Conservation (phyloP, 768 basidiomycete species). For the Russula lepida region DNA sequence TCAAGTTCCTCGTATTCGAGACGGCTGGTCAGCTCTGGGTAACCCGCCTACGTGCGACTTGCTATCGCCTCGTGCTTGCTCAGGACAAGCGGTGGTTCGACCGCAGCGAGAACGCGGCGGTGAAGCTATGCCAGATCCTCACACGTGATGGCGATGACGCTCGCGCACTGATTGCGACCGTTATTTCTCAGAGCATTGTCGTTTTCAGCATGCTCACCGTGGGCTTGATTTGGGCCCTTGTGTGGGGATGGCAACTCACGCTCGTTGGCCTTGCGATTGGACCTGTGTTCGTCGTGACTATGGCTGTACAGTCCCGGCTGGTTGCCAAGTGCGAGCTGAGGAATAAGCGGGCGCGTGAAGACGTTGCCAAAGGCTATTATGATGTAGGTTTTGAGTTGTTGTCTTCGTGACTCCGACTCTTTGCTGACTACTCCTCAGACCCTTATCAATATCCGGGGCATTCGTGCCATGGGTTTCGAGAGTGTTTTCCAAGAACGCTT, state of each 20-base stretch:
- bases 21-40: slow-evolving; percentile 68
- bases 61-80: slow-evolving; percentile 50
- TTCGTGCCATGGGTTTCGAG: slow-evolving; percentile 83
- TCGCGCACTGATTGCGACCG: slow-evolving; percentile 60
- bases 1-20: slow-evolving; percentile 80
- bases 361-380: slow-evolving; percentile 76
- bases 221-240: slow-evolving; percentile 85
- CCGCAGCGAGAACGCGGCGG: slow-evolving; percentile 46
- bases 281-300: slow-evolving; percentile 70
- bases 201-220: slow-evolving; percentile 74
- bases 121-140: slow-evolving; percentile 60
- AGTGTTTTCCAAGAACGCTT: slow-evolving; percentile 62
- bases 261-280: slow-evolving; percentile 82
- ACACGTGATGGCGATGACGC: slow-evolving; percentile 91
- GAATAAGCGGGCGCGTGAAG: slow-evolving; percentile 84
- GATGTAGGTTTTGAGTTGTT: slow-evolving; percentile 45
- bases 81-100: slow-evolving; percentile 93
- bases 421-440: slow-evolving; percentile 33
- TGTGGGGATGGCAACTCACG: slow-evolving; percentile 85
- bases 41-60: slow-evolving; percentile 46
- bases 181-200: slow-evolving; percentile 63
- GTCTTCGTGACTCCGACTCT: background rate
- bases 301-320: slow-evolving; percentile 67
- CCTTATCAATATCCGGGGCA: slow-evolving; percentile 76
- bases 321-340: slow-evolving; percentile 61